Evolutionary conservation across 345 rosid species (phyloP).

Genomic region (Lepidium didymum): DNA sequence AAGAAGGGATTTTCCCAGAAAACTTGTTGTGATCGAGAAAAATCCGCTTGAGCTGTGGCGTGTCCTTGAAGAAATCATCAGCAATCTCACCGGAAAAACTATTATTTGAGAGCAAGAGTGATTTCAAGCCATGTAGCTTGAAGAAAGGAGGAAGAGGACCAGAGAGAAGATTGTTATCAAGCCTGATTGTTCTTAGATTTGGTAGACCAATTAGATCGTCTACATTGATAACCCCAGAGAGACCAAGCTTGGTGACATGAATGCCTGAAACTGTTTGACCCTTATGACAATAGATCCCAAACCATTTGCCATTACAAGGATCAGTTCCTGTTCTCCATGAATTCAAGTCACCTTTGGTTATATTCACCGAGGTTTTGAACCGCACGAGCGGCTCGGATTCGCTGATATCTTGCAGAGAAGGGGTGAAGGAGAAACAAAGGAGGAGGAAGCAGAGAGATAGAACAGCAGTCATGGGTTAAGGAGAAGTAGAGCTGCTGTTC

Average conservation of each 20-base stretch:
- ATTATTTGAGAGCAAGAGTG: conserved; percentile 47
- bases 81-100: conserved; percentile 56
- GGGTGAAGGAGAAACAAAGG: conserved; percentile 16
- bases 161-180: conserved; percentile 46
- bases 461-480: conserved; percentile 28
- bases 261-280: conserved; percentile 44
- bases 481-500: conserved; percentile 9
- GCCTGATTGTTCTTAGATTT: conserved; percentile 46
- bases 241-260: conserved; percentile 42
- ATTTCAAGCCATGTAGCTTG: conserved; percentile 40
- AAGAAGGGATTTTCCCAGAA: conserved; percentile 48
- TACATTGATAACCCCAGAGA: conserved; percentile 46
- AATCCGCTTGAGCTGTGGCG: conserved; percentile 43
- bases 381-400: conserved; percentile 27
- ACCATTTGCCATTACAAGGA: conserved; percentile 57
- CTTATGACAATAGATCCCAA: conserved; percentile 46
- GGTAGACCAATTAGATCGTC: conserved; percentile 36
- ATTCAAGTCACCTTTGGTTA: conserved; percentile 31
- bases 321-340: conserved; percentile 51
- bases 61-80: conserved; percentile 40
- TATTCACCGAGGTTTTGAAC: conserved; percentile 25
- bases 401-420: conserved; percentile 20
- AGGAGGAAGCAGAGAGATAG: conserved; percentile 4
- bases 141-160: conserved; percentile 59
- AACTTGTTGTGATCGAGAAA: conserved; percentile 53